A percentile compares a stretch with the other conserved stretches of the same genome.
phyloP scores from a whole-genome alignment of 768 basidiomycete genomes.

The Mycena rosella region DNA sequence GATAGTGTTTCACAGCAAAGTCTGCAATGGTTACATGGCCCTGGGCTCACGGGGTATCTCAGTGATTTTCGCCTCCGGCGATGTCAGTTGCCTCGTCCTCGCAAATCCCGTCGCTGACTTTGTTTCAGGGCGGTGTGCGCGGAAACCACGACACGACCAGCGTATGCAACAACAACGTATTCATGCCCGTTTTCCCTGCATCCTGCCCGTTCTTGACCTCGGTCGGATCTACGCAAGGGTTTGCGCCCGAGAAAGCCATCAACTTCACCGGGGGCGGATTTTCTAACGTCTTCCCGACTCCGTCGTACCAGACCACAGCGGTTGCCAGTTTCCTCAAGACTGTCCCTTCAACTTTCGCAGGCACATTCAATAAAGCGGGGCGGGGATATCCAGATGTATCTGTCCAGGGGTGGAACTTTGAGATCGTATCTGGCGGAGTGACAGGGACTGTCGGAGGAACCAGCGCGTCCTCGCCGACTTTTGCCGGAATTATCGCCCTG shows the following conservation, averaged over 20 bases:
- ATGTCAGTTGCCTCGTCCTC: neutral
- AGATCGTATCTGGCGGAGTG: neutral
- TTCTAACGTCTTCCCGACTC: slow-evolving; percentile 51
- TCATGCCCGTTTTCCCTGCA: slow-evolving; percentile 43
- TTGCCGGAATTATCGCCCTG: slow-evolving; percentile 58
- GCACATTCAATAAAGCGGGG: slow-evolving; percentile 25
- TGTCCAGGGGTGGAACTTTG: slow-evolving; percentile 25
- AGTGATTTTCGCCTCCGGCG: slow-evolving; percentile 41
- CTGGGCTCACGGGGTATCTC: slow-evolving; percentile 24
- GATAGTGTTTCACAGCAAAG: neutral
- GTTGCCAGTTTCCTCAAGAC: slow-evolving; percentile 44
- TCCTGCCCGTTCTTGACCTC: slow-evolving; percentile 27
- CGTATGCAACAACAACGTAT: slow-evolving; percentile 40
- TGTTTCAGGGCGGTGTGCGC: slow-evolving; percentile 18
- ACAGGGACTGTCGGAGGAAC: slow-evolving; percentile 50
- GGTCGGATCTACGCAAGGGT: slow-evolving; percentile 18
- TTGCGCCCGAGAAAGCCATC: slow-evolving; percentile 5
- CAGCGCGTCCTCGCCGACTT: slow-evolving; percentile 57
- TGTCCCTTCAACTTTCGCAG: slow-evolving; percentile 17
- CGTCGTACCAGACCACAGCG: slow-evolving; percentile 47
- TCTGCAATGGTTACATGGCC: slow-evolving; percentile 26
- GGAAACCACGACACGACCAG: slow-evolving; percentile 9
- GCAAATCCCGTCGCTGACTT: neutral
- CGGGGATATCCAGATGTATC: slow-evolving; percentile 39
- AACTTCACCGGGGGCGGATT: slow-evolving; percentile 52